Base-by-base conservation (phyloP, 2,329 filamentous ascomycete genomes). In the Lojkania enalia region DNA sequence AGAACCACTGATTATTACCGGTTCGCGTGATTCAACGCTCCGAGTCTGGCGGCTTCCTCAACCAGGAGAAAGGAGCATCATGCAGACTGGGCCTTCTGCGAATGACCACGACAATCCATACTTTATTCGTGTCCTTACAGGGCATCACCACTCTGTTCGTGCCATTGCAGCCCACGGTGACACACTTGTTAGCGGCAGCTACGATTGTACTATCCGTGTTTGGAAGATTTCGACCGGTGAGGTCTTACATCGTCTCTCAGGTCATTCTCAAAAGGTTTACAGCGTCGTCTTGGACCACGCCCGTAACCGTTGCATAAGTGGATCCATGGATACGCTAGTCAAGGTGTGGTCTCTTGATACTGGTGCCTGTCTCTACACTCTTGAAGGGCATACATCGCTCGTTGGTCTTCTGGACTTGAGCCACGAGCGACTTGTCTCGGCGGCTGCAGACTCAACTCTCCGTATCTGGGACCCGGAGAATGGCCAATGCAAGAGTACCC, bases 191-290 rank as follows among this genome's bases (percentile, higher is more conserved):
- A 96, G 91, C 59, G 94, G 94, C 16, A 97, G 92, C 57, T 99
- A 99, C 67, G 94, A 99, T 66, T 92, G 84, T 69, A 94, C 88
- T 0, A 94, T 99, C 4, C 84, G 92, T 25, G 92, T 99, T 1
- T 99, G 94, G 94, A 91, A 88, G 60, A 96, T 99, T 55, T 97
- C 91, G 42, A 99, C 90, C 0, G 94, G 94, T 37, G 91, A 97
- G 63, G 83, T 87, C 5, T 67, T 94, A 3, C 89, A 96, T 62
- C 84, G 90, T 11, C 77, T 99, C 3, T 84, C 87, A 49, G 94
- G 94, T 1, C 94, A 99, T 66, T 81, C 83, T 0, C 85, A 92
- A 66, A 97, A 99, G 69, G 94, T 99, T 0, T 99, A 99, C 69
- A 96, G 91, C 49, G 94, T 99, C 6, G 94, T 99, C 6, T 76